phyloP scores from a whole-genome alignment of 2,329 filamentous ascomycete species.

The Colletotrichum godetiae region DNA sequence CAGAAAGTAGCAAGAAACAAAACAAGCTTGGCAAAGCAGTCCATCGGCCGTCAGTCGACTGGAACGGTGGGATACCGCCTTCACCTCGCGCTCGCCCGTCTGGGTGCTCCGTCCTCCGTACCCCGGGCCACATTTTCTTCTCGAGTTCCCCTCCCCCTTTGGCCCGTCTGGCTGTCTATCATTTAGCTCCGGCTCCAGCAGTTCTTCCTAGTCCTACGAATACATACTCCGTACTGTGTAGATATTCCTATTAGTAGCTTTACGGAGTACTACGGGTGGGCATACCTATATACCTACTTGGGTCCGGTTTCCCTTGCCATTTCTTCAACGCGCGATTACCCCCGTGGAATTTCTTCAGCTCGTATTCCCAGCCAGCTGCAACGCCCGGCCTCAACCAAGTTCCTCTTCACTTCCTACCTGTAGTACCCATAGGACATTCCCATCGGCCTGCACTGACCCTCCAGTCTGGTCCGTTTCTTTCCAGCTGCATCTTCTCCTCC shows the following conservation, averaged over 20 bases:
- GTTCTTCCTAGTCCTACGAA: neutral
- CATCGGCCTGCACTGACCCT: neutral
- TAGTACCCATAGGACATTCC: no score
- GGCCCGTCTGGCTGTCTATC: neutral
- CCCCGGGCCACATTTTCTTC: neutral
- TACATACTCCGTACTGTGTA: no score
- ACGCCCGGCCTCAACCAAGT: neutral
- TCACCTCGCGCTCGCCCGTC: neutral
- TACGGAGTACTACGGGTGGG: neutral
- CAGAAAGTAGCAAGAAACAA: neutral
- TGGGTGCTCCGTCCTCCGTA: neutral
- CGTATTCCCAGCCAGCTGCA: constrained; percentile 31
- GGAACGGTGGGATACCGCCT: neutral
- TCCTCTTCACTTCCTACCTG: no score
- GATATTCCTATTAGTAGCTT: neutral
- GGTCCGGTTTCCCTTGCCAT: neutral
- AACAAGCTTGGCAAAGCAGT: neutral
- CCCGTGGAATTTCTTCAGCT: constrained; percentile 35
- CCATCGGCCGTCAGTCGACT: neutral
- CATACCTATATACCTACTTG: neutral
- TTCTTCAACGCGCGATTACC: constrained; percentile 21
- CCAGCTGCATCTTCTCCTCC: neutral
- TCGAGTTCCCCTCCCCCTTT: neutral
- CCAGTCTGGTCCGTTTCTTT: neutral
- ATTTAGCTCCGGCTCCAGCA: neutral